Percentiles rank a stretch among this genome's conserved stretches.
Evolutionary conservation across 2,329 filamentous ascomycete species (phyloP).

Genomic region (Tolypocladium sp.): DNA sequence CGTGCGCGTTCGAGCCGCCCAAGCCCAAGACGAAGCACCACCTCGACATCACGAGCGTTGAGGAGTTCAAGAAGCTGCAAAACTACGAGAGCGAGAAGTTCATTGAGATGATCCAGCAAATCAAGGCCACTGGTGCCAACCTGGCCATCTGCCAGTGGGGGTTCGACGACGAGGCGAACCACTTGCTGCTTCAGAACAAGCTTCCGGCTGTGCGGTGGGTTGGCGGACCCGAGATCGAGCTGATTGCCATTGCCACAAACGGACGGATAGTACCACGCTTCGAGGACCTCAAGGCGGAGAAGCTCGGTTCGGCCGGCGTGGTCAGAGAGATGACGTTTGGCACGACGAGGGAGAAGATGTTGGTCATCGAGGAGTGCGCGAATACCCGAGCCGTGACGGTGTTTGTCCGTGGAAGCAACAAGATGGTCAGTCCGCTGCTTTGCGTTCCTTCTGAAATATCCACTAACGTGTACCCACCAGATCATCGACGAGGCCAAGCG

Average conservation of each 20-base stretch:
- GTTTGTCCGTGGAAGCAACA: slow-evolving; percentile 96
- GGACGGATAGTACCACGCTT: slow-evolving; percentile 95
- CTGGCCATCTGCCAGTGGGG: slow-evolving; percentile 99
- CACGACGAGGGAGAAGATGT: slow-evolving; percentile 97
- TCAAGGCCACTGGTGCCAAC: slow-evolving; percentile 96
- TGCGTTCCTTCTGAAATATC: not conserved
- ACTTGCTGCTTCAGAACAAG: slow-evolving; percentile 90
- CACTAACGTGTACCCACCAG: slow-evolving; percentile 30
- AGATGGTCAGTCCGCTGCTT: slow-evolving; percentile 64
- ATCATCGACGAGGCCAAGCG: slow-evolving; percentile 99
- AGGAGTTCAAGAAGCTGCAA: slow-evolving; percentile 97
- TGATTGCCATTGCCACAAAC: slow-evolving; percentile 98
- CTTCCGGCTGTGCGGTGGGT: slow-evolving; percentile 97
- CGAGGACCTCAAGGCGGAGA: slow-evolving; percentile 83
- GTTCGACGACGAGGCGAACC: slow-evolving; percentile 98
- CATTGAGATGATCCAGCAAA: slow-evolving; percentile 95
- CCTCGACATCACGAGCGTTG: slow-evolving; percentile 91
- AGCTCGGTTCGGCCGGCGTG: slow-evolving; percentile 81
- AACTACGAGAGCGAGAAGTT: slow-evolving; percentile 95
- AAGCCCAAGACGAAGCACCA: slow-evolving; percentile 99
- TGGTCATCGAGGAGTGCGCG: slow-evolving; percentile 98
- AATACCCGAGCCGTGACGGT: slow-evolving; percentile 95
- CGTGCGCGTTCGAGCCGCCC: slow-evolving; percentile 94
- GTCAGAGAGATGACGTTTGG: slow-evolving; percentile 95
- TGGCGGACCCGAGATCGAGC: slow-evolving; percentile 92